These are phyloP conservation scores for Mortierella sp. DNA, from an alignment of 371 early-diverging fungal genomes.

Conservation along the genomic window DNA sequence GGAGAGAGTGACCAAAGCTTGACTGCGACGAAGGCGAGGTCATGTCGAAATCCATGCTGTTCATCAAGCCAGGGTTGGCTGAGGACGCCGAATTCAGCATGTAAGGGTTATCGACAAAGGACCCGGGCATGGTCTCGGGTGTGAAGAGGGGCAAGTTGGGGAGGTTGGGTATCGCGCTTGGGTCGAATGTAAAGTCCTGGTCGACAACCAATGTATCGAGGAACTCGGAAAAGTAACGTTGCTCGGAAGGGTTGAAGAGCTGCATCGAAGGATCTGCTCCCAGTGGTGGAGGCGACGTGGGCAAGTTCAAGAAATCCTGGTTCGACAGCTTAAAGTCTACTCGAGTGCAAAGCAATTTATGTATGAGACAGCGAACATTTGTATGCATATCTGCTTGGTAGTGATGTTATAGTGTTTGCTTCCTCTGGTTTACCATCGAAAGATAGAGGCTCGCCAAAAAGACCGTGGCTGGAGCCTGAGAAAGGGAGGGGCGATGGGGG, in stretches of 20 bases:
- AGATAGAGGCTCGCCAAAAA: constrained; percentile 48
- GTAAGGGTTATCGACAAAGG: constrained; percentile 15
- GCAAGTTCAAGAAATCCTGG: constrained; percentile 48
- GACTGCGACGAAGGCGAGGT: constrained; percentile 51
- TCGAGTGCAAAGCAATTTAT: neutral
- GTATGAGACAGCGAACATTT: neutral
- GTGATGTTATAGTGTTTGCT: too few relatives aligned
- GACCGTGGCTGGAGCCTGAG: constrained; percentile 37
- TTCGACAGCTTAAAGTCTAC: constrained; percentile 41
- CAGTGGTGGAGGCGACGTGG: constrained; percentile 33
- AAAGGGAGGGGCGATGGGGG: constrained; percentile 52
- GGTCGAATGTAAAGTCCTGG: constrained; percentile 56
- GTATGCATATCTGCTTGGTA: too few relatives aligned
- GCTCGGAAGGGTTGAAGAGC: constrained; percentile 55
- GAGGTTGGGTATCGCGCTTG: constrained; percentile 53
- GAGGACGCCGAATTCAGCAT: constrained; percentile 3
- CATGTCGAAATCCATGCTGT: constrained; percentile 54
- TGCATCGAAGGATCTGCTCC: constrained; percentile 35
- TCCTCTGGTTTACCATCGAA: constrained; percentile 38
- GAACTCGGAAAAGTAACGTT: constrained; percentile 57
- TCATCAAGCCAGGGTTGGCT: constrained; percentile 16
- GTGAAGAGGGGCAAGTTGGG: constrained; percentile 49
- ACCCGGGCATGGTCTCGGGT: constrained; percentile 42
- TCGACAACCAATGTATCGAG: constrained; percentile 52
- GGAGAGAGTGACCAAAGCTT: constrained; percentile 32